Base-by-base conservation (phyloP, 2,329 filamentous ascomycete genomes). In the Whalleya microplaca region DNA sequence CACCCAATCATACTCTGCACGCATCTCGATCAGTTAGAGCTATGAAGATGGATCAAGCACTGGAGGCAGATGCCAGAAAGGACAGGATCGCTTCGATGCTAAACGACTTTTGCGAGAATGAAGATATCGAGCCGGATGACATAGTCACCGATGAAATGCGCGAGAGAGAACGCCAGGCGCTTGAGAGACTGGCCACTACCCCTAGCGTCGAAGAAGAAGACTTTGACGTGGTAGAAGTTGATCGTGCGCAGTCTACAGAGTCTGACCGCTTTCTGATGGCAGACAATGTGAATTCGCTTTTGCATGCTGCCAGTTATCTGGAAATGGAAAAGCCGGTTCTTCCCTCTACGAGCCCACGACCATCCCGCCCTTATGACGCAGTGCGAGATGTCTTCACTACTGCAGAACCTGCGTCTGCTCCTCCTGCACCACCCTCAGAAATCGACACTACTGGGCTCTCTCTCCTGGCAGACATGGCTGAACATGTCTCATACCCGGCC, bases 1-100 rank as follows among this genome's bases (percentile, higher is more conserved):
- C 78, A 20, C 76, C 78, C 2, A 74, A 75, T 14, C 18, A 75
- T 51, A 78, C 79, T 21, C 70, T 78, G 1, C 80, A 81, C 56
- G 75, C 80, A 18, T 84, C 81, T 8, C 76, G 81, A 19, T 69
- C 73, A 2, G 69, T 72, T 14, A 57, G 64, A 45, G 54, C 63
- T 2, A 71, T 64, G 52, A 67, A 69, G 8, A 70, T 73, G 65
- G 65, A 72, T 46, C 54, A 65, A 14, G 62, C 59, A 48, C 48
- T 67, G n/a, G 61, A 66, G 43, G 58, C 61, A 14, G 64, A 70
- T 29, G 59, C 49, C 2, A 62, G 45, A 12, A 70, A 68, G 45
- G 56, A 56, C 7, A 60, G 44, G 12, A 46, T 69, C 49, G 53
- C 62, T 3, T 40, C 19, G 12, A 53, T 70, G 55, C 48, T 71